Base-by-base conservation (phyloP, 2,329 filamentous ascomycete genomes). In the Scytalidium lignicola region DNA sequence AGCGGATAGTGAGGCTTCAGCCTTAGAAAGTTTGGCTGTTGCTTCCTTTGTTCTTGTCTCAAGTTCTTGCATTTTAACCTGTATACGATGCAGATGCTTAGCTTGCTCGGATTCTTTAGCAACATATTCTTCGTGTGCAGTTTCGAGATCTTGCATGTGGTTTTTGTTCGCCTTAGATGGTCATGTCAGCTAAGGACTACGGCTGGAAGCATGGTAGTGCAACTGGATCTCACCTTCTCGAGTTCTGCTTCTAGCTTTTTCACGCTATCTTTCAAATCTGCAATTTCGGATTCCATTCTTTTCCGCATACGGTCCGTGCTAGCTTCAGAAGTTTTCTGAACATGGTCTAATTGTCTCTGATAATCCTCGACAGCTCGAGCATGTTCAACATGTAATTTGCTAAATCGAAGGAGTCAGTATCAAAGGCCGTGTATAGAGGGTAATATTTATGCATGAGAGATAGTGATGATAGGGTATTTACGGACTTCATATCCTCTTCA, bases 191-290 rank as follows among this genome's bases (percentile, higher is more conserved):
- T 39, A 39, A 20, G 21, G 40, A 23, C 21, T 20, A 28, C 41
- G 41, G 13, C 40, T 15, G 21, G 17, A 32, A 19, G 2, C 21
- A 28, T 29, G 13, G 28, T 13, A 37, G n/a, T 37, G 10, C n/a
- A 13, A 13, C 26, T 37, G 18, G 8, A 15, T 53, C 62, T 48
- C 62, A 78, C 79, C 72, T 82, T 84, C 65, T 80, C 74, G 12
- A 85, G 55, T 56, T 83, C 79, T 28, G 80, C 76, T 62, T 87
- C 79, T 15, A 90, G 67, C 41, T 76, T 74, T 48, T 76, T 79
- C 22, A 86, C 74, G 1, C 74, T 82, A 20, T 75, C 76, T 58
- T 78, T 77, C 12, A 88, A 65, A 53, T 85, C 82, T n/a, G 79
- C 75, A 46, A 78, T 72, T 58, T 88, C 82, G 1, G 78, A 80